phyloP scores from a whole-genome alignment of 495 filamentous ascomycete species.

The Articulospora tetracladia region DNA sequence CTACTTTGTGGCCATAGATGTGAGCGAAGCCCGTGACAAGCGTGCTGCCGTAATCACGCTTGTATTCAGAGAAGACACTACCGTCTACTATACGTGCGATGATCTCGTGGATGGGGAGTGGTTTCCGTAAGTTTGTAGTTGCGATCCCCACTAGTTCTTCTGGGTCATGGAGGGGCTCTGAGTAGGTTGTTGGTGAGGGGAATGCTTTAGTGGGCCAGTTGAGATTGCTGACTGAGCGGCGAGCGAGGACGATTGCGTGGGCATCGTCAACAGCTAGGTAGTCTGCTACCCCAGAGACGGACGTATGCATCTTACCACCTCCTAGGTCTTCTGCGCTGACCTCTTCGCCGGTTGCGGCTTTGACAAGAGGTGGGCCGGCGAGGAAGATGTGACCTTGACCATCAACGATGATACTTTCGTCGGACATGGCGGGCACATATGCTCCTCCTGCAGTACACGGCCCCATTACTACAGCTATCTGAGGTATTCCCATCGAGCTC shows the following conservation, averaged over 20 bases:
- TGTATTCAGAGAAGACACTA: constrained; percentile 89
- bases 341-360: constrained; percentile 92
- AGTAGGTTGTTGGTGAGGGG: constrained; percentile 27
- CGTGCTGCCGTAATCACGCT: constrained; percentile 84
- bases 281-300: constrained; percentile 91
- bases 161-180: constrained; percentile 77
- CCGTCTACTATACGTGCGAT: constrained; percentile 94
- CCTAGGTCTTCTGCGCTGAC: constrained; percentile 92
- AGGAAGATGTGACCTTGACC: constrained; percentile 96
- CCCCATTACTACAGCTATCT: constrained; percentile 95
- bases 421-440: constrained; percentile 96
- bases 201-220: constrained; percentile 61
- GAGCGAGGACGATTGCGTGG: constrained; percentile 83
- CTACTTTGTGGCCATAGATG: constrained; percentile 88
- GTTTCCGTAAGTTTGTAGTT: constrained; percentile 79
- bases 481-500: constrained; percentile 79
- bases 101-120: constrained; percentile 81
- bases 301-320: constrained; percentile 87
- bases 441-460: constrained; percentile 96
- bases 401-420: constrained; percentile 94
- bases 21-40: constrained; percentile 89
- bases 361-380: constrained; percentile 91
- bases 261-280: constrained; percentile 94
- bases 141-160: constrained; percentile 84
- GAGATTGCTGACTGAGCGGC: constrained; percentile 80